Evolutionary conservation across 139 green algal genomes (phyloP).

Genomic region (Coelastrella sp.): DNA sequence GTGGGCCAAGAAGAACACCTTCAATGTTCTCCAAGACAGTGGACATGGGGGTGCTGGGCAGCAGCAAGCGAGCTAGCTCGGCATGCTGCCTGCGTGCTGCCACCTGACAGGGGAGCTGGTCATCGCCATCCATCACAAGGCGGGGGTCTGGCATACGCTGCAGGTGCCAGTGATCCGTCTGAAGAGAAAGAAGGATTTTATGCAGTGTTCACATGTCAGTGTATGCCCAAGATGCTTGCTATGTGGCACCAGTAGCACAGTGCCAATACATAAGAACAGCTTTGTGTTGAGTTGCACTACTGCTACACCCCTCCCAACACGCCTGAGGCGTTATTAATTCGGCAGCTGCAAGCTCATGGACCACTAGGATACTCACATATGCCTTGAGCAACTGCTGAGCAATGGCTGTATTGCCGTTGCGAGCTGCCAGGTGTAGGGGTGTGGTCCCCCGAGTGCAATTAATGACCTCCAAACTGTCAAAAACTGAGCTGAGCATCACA

Average conservation of each 20-base stretch:
- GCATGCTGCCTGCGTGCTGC: constrained; percentile 20
- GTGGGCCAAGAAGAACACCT: constrained; percentile 6
- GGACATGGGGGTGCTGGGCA: constrained; percentile 22
- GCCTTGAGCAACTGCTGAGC: constrained; percentile 46
- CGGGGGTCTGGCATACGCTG: constrained; percentile 18
- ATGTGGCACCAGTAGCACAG: not conserved
- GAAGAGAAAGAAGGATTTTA: not conserved
- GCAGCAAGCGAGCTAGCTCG: constrained; percentile 21
- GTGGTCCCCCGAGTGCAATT: constrained; percentile 49
- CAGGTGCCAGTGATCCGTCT: constrained; percentile 26
- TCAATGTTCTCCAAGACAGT: not conserved
- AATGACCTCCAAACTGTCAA: constrained; percentile 42
- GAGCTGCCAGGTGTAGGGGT: constrained; percentile 56
- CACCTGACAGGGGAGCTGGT: constrained; percentile 26
- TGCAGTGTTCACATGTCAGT: not conserved
- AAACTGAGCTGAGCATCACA: constrained; percentile 19
- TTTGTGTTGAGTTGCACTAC: not conserved
- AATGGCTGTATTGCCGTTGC: not conserved
- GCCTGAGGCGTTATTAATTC: not conserved
- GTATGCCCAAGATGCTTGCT: no score
- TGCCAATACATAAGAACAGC: not conserved
- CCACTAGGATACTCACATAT: constrained; percentile 17
- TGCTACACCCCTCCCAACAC: no score
- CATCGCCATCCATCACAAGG: constrained; percentile 12
- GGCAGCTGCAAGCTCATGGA: not conserved